These are phyloP conservation scores for Aphanomyces astaci DNA, from an alignment of 352 stramenopile genomes.

Conservation along the genomic window DNA sequence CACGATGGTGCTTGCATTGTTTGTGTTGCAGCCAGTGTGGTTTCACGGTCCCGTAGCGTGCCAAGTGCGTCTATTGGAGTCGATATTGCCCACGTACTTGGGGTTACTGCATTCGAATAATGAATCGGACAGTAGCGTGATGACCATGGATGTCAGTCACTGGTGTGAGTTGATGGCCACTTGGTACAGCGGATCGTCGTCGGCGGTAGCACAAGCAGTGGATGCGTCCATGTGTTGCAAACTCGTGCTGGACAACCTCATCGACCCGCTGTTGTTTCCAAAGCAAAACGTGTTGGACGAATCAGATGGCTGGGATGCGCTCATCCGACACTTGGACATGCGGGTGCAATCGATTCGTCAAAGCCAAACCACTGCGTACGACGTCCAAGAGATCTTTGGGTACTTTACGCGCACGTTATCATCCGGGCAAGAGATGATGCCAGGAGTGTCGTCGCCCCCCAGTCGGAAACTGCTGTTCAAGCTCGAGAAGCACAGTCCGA, in stretches of 20 bases:
- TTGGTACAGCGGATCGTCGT: constrained; percentile 20
- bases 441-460: constrained; percentile 23
- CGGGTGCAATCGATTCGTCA: constrained; percentile 27
- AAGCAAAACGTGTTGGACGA: constrained; percentile 23
- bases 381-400: constrained; percentile 54
- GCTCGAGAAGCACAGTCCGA: constrained; percentile 47
- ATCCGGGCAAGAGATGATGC: not conserved
- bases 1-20: constrained; percentile 46
- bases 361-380: constrained; percentile 29
- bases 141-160: not conserved
- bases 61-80: constrained; percentile 53
- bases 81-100: constrained; percentile 42
- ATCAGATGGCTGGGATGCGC: constrained; percentile 50
- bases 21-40: constrained; percentile 75
- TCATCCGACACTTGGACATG: constrained; percentile 59
- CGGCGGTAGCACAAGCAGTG: constrained; percentile 32
- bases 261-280: constrained; percentile 58
- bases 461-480: constrained; percentile 37
- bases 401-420: constrained; percentile 50
- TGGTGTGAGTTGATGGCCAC: constrained; percentile 9
- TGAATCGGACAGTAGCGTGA: not conserved
- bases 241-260: constrained; percentile 59
- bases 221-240: constrained; percentile 73
- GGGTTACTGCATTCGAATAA: too few species aligned
- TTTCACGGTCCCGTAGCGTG: constrained; percentile 70